Base-by-base conservation (phyloP, 2,329 filamentous ascomycete genomes). In the Drechslera avenae region DNA sequence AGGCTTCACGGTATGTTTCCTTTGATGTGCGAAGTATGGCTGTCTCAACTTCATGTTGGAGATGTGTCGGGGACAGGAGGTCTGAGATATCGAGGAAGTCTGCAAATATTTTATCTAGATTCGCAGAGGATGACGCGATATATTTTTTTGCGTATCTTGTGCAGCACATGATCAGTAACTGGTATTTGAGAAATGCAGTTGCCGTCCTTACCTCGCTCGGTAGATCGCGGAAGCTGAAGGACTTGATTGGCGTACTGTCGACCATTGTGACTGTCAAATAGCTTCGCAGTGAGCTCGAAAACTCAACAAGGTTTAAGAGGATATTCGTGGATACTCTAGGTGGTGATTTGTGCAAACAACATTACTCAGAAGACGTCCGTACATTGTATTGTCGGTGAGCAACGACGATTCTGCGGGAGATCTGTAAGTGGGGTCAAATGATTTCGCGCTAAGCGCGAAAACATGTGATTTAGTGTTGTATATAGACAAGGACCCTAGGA, bases 141-240 rank as follows among this genome's bases (percentile, higher is more conserved):
- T 10, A 50, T 40, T 7, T 40, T 46, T 6, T 50, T 46, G 17
- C 47, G 35, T 36, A 50, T 46, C 42, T 40, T 16, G 1, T 12
- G 5, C 16, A 5, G 2, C 14, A 16, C 2, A 1, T 1, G 8
- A 34, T 46, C 21, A 50, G 31, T 16, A 39, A 13, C 7, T 10
- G 23, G 2, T 31, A 8, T 2, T 3, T 14, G 6, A 4, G 5
- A 3, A 23, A 3, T n/a, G 13, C n/a, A 6, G 2, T 9, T 13
- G 17, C 2, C 5, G 1, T 23, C 2, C 17, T 35, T 31, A 46
- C n/a, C 43, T 50, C 47, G 17, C 21, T 16, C 5, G 47, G 47
- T n/a, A 50, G 36, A 37, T 50, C 42, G n/a, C 47, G 30, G 13
- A 50, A 50, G 42, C 31, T 41, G 23, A 50, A 50, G 13, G 41